phyloP scores from a whole-genome alignment of 257 asterid genomes.

The Eustoma russellianum region DNA sequence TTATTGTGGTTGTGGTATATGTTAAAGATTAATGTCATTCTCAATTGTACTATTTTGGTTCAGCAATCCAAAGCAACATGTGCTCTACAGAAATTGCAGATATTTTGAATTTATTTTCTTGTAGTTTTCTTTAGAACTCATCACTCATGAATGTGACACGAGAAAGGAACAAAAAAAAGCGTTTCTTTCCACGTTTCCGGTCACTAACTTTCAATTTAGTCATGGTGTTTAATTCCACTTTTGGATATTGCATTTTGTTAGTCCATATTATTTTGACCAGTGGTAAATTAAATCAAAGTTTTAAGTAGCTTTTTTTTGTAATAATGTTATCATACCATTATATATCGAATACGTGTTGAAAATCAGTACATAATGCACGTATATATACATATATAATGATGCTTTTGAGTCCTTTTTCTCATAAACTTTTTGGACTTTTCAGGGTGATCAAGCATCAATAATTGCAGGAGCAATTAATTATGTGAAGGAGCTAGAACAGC shows the following conservation, averaged over 20 bases:
- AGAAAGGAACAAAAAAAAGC: slow-evolving; percentile 1
- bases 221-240: too few relatives aligned
- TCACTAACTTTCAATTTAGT: too few relatives aligned
- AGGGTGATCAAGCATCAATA: slow-evolving; percentile 97
- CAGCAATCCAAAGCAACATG: slow-evolving; percentile 1
- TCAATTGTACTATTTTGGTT: neutral
- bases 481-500: slow-evolving; percentile 82
- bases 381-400: too few relatives aligned
- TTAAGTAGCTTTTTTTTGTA: too few relatives aligned
- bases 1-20: too few relatives aligned
- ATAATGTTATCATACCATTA: too few relatives aligned
- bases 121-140: neutral
- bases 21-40: too few relatives aligned
- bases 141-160: slow-evolving; percentile 16
- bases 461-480: slow-evolving; percentile 81
- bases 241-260: too few relatives aligned
- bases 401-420: neutral
- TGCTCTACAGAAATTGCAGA: neutral
- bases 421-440: neutral
- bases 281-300: too few relatives aligned
- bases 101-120: neutral
- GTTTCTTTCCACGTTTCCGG: slow-evolving; percentile 1
- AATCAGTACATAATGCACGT: too few relatives aligned
- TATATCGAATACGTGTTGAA: too few relatives aligned
- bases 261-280: too few relatives aligned